Evolutionary conservation across 2,329 filamentous ascomycete genomes (phyloP).

Genomic region (Dichotomopilus funicola): DNA sequence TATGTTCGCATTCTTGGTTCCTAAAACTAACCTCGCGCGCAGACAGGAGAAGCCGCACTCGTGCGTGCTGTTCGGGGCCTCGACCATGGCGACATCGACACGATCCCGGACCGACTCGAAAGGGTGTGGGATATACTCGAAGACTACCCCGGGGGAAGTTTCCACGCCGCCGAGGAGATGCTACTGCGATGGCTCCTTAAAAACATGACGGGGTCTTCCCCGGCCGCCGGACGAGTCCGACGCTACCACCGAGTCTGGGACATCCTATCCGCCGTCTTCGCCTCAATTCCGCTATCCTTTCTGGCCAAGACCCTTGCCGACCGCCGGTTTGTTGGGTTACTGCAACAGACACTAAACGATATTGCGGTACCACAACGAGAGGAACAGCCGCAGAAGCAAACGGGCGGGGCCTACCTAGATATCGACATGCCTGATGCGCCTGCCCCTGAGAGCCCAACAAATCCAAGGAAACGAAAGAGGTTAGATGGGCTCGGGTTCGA

Average conservation of each 20-base stretch:
- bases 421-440: constrained; percentile 26
- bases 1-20: not conserved
- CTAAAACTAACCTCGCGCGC: constrained; percentile 1
- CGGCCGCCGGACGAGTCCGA: constrained; percentile 45
- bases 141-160: constrained; percentile 35
- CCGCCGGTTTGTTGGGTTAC: constrained; percentile 57
- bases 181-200: constrained; percentile 59
- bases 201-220: constrained; percentile 45
- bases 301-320: constrained; percentile 66
- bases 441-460: constrained; percentile 24
- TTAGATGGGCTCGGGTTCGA: constrained; percentile 32
- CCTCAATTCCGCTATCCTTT: constrained; percentile 60
- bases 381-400: constrained; percentile 3
- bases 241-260: constrained; percentile 54
- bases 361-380: constrained; percentile 31
- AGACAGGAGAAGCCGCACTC: constrained; percentile 31
- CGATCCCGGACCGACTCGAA: constrained; percentile 41
- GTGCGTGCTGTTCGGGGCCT: constrained; percentile 49
- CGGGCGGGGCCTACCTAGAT: constrained; percentile 15
- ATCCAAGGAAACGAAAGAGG: constrained; percentile 43
- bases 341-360: constrained; percentile 62
- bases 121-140: constrained; percentile 45
- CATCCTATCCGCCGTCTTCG: constrained; percentile 54
- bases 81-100: constrained; percentile 43
- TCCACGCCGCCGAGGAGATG: constrained; percentile 50